Evolutionary conservation across 257 asterid genomes (phyloP).

Genomic region (Haberlea rhodopensis): DNA sequence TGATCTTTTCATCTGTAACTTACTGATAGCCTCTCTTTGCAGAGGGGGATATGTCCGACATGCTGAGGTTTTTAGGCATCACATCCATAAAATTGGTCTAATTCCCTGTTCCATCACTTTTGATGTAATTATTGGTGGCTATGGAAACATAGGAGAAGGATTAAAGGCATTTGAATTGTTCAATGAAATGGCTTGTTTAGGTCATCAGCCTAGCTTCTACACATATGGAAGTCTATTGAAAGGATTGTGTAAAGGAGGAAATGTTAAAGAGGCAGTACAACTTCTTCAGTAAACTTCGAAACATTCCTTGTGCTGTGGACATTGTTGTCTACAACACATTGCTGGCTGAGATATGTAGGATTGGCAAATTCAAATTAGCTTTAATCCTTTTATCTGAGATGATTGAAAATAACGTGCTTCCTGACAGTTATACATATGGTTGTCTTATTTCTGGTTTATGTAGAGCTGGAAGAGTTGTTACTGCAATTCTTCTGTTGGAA

Average conservation of each 20-base stretch:
- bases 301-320: slow-evolving; percentile 44
- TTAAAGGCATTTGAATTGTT: slow-evolving; percentile 57
- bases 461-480: slow-evolving; percentile 54
- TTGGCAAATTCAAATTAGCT: slow-evolving; percentile 47
- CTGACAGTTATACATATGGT: slow-evolving; percentile 59
- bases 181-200: slow-evolving; percentile 61
- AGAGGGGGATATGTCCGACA: slow-evolving; percentile 50
- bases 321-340: slow-evolving; percentile 57
- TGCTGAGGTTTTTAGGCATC: slow-evolving; percentile 67
- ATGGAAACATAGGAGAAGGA: slow-evolving; percentile 51
- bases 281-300: slow-evolving; percentile 52
- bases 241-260: slow-evolving; percentile 70
- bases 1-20: slow-evolving; percentile 52
- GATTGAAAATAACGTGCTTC: slow-evolving; percentile 53
- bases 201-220: slow-evolving; percentile 56
- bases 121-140: slow-evolving; percentile 63
- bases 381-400: slow-evolving; percentile 55
- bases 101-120: slow-evolving; percentile 55
- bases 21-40: slow-evolving; percentile 65
- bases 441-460: slow-evolving; percentile 64
- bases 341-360: slow-evolving; percentile 50
- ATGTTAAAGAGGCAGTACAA: slow-evolving; percentile 46
- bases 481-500: slow-evolving; percentile 61
- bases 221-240: slow-evolving; percentile 69
- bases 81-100: slow-evolving; percentile 46